Evolutionary conservation across 1,284 basidiomycete genomes (phyloP).

Genomic region (Athelia psychrophila): DNA sequence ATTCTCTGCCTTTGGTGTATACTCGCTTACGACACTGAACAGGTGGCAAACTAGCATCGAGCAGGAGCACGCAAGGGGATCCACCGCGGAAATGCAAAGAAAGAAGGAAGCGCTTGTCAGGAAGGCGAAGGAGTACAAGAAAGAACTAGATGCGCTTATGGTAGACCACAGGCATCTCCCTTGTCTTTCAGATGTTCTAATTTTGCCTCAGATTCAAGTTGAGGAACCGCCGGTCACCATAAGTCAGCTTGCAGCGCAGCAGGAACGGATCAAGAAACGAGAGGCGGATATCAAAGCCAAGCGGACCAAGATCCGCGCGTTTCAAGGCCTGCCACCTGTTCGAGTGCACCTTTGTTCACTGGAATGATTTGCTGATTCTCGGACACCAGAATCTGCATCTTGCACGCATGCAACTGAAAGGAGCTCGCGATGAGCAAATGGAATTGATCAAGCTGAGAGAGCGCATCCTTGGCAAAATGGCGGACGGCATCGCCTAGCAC

Average conservation of each 20-base stretch:
- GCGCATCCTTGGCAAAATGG: slow-evolving; percentile 43
- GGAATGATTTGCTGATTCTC: neutral
- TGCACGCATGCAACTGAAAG: slow-evolving; percentile 38
- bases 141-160: slow-evolving; percentile 31
- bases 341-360: slow-evolving; percentile 9
- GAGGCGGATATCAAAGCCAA: slow-evolving; percentile 40
- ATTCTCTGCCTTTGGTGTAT: too few species aligned
- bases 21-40: neutral
- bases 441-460: slow-evolving; percentile 43
- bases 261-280: slow-evolving; percentile 31
- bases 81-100: slow-evolving; percentile 30
- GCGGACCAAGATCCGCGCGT: slow-evolving; percentile 38
- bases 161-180: slow-evolving; percentile 15
- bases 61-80: slow-evolving; percentile 20
- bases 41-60: slow-evolving; percentile 36
- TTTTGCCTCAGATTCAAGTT: slow-evolving; percentile 2
- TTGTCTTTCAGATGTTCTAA: neutral
- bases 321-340: slow-evolving; percentile 48
- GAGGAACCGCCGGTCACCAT: slow-evolving; percentile 32
- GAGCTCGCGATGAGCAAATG: slow-evolving; percentile 39
- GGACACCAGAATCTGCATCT: slow-evolving; percentile 40
- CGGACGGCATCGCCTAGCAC: slow-evolving; percentile 28
- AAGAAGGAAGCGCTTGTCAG: slow-evolving; percentile 34
- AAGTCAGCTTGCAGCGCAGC: slow-evolving; percentile 31
- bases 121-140: slow-evolving; percentile 44